A percentile compares a stretch with the other conserved stretches of the same genome.
Evolutionary conservation across 2,329 filamentous ascomycete species (phyloP).

Genomic region (Fusarium nematophilum): DNA sequence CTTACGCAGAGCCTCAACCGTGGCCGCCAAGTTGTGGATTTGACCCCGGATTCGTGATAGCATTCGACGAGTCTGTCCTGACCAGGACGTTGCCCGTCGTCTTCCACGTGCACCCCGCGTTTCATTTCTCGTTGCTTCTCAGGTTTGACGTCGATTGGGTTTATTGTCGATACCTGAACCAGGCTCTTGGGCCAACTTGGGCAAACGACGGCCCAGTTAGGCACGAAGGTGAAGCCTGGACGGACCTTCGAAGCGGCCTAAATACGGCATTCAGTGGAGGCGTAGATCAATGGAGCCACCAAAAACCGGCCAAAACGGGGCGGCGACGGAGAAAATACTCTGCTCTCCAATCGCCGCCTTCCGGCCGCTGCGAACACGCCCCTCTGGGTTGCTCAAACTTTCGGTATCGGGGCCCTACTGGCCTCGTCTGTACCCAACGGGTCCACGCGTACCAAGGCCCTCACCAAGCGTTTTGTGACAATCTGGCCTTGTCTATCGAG

Average conservation of each 20-base stretch:
- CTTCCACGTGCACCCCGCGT: constrained; percentile 40
- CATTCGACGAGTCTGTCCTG: constrained; percentile 4
- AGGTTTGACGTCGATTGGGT: constrained; percentile 29
- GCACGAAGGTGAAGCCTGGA: constrained; percentile 26
- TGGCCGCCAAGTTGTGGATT: constrained; percentile 16
- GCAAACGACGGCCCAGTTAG: constrained; percentile 32
- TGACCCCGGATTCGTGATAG: constrained; percentile 20
- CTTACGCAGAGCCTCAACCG: constrained; percentile 25
- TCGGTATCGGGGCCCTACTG: constrained; percentile 16
- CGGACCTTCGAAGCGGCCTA: constrained; percentile 8
- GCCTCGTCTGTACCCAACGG: constrained; percentile 23
- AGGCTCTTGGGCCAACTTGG: constrained; percentile 22
- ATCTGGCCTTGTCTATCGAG: constrained; percentile 20
- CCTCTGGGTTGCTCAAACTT: constrained; percentile 11
- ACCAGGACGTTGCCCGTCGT: constrained; percentile 13
- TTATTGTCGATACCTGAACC: constrained; percentile 35
- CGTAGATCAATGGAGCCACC: constrained; percentile 35
- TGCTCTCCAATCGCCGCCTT: constrained; percentile 14
- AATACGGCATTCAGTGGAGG: constrained; percentile 37
- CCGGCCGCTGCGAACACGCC: constrained; percentile 2
- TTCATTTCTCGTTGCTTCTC: constrained; percentile 25
- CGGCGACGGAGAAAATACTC: constrained; percentile 8
- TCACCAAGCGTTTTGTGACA: neutral
- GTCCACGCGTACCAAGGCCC: neutral
- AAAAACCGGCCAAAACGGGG: constrained; percentile 8